A percentile compares a stretch with the other conserved stretches of the same genome.
Evolutionary conservation across 331 rosid species (phyloP).

Genomic region (Arachis monticola): DNA sequence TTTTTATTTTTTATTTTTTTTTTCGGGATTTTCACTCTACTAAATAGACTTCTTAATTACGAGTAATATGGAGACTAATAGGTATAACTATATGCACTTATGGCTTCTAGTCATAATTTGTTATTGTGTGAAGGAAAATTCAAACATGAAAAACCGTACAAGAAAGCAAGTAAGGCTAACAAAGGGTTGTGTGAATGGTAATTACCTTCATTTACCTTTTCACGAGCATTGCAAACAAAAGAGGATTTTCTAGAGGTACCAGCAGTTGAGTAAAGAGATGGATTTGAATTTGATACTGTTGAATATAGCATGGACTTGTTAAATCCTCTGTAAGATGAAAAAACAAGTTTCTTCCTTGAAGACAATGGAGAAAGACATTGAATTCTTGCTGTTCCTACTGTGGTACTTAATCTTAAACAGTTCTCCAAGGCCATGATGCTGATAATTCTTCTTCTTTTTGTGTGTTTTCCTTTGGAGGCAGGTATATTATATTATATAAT

Average conservation of each 20-base stretch:
- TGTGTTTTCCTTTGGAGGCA: background rate
- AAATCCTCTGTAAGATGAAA: slow-evolving; percentile 47
- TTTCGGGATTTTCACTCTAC: too few species aligned
- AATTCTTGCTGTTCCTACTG: slow-evolving; percentile 56
- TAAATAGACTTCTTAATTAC: too few species aligned
- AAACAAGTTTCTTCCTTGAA: slow-evolving; percentile 54
- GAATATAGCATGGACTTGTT: slow-evolving; percentile 48
- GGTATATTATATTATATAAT: background rate
- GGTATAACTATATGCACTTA: background rate
- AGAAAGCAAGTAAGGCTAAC: background rate
- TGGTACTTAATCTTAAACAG: slow-evolving; percentile 64
- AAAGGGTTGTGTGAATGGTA: slow-evolving; percentile 18
- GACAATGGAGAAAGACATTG: slow-evolving; percentile 57
- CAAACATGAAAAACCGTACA: background rate
- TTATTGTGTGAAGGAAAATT: too few species aligned
- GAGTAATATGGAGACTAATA: too few species aligned
- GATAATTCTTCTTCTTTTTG: background rate
- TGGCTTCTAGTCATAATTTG: background rate
- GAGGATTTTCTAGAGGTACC: slow-evolving; percentile 46
- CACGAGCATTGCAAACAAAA: slow-evolving; percentile 83
- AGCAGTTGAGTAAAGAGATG: slow-evolving; percentile 37
- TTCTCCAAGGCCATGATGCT: slow-evolving; percentile 72
- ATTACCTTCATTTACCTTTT: slow-evolving; percentile 72
- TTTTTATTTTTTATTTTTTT: too few species aligned
- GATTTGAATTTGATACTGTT: slow-evolving; percentile 40